These are phyloP conservation scores for Macrolepiota albuminosa DNA, from an alignment of 768 basidiomycete species.

Conservation along the genomic window DNA sequence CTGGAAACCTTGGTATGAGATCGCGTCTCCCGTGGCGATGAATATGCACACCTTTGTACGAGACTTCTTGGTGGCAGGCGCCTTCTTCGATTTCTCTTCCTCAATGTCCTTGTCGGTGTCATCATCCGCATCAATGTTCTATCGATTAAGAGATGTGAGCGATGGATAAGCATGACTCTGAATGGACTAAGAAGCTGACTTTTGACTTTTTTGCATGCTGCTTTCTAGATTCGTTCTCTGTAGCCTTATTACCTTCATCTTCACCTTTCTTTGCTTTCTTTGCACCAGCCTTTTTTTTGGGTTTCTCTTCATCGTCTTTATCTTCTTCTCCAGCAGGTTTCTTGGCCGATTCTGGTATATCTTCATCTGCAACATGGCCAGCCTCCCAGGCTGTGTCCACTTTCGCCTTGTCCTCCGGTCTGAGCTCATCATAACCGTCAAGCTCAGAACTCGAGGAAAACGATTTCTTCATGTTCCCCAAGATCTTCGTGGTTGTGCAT, in stretches of 20 bases:
- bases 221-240: conserved; percentile 21
- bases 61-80: conserved; percentile 29
- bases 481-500: conserved; percentile 65
- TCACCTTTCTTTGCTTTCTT: conserved; percentile 22
- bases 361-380: conserved; percentile 78
- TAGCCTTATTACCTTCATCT: conserved; percentile 8
- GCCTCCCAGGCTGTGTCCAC: conserved; percentile 69
- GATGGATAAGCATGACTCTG: not conserved
- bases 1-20: conserved; percentile 8
- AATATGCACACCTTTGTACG: conserved; percentile 22
- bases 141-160: not conserved
- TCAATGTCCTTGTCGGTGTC: conserved; percentile 30
- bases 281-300: conserved; percentile 34
- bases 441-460: conserved; percentile 61
- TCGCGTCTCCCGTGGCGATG: not conserved
- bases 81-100: conserved; percentile 50
- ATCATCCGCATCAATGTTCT: conserved; percentile 24
- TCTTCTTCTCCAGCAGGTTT: conserved; percentile 33
- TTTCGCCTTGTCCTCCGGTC: conserved; percentile 63
- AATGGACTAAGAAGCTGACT: not conserved
- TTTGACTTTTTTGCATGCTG: conserved; percentile 12
- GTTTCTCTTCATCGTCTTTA: conserved; percentile 21
- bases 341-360: conserved; percentile 70
- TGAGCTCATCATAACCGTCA: conserved; percentile 81
- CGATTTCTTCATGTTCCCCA: conserved; percentile 64